Evolutionary conservation across 2,329 filamentous ascomycete species (phyloP).

Genomic region (Bipolaris bicolor): DNA sequence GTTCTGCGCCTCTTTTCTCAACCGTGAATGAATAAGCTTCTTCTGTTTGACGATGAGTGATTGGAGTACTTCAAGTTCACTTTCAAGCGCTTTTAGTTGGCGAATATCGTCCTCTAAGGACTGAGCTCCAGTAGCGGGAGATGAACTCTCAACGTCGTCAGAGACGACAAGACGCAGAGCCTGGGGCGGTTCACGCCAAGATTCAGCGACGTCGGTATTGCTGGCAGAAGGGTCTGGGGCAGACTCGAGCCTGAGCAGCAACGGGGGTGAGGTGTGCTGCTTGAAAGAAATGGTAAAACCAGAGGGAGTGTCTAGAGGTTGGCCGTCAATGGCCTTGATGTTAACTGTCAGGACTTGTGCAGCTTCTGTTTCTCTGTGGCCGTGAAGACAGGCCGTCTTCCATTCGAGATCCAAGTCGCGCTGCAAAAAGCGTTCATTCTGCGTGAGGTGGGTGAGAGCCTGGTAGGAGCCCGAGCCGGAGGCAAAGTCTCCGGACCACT

Average conservation of each 20-base stretch:
- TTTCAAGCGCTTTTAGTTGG: constrained; percentile 49
- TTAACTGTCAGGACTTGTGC: constrained; percentile 50
- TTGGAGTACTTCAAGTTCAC: constrained; percentile 47
- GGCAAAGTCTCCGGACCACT: constrained; percentile 48
- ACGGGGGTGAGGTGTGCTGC: constrained; percentile 43
- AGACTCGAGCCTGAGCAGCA: constrained; percentile 45
- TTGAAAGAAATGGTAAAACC: constrained; percentile 52
- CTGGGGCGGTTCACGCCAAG: constrained; percentile 47
- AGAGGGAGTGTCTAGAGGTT: constrained; percentile 36
- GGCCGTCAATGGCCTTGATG: constrained; percentile 49
- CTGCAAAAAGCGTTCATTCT: constrained; percentile 43
- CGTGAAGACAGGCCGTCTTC: constrained; percentile 49
- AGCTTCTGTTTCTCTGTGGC: constrained; percentile 32
- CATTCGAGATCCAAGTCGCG: constrained; percentile 49
- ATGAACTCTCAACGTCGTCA: constrained; percentile 12
- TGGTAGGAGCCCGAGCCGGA: constrained; percentile 44
- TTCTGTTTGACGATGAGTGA: constrained; percentile 47
- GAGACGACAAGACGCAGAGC: constrained; percentile 39
- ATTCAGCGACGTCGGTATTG: constrained; percentile 36
- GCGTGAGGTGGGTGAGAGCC: constrained; percentile 36
- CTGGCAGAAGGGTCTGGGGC: constrained; percentile 41
- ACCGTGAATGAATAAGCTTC: constrained; percentile 39
- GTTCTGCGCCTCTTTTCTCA: constrained; percentile 38
- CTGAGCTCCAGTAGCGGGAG: constrained; percentile 11
- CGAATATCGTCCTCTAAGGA: constrained; percentile 51